Evolutionary conservation across 2,329 filamentous ascomycete species (phyloP), one percentile per base, ranked within the genome.

Genomic region (Neofusicoccum laricinum): DNA sequence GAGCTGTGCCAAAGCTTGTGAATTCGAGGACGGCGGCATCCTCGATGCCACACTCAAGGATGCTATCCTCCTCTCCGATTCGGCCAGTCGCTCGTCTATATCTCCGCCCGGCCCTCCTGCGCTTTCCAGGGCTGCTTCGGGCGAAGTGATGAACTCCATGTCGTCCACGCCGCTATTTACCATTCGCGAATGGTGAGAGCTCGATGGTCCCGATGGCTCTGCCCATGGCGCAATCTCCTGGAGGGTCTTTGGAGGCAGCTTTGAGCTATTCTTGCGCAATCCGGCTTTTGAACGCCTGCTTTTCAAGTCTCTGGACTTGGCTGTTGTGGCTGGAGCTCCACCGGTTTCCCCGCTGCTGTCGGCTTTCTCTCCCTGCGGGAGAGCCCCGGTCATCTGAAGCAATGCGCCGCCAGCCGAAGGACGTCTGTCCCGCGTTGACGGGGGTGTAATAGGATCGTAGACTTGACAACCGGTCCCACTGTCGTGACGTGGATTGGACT

Each of bases 201-300:
- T 14, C 15, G 55, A 36, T 4, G 40, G 46, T 17, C 3, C 40
- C 11, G 58, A 12, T 14, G 58, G 58, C 10, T 61, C 58, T n/a
- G 58, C 58, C 58, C 58, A 61, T n/a, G 58, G 58, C 4, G 58
- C 58, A 25, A 61, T 61, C 19, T 49, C 58, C 14, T 61, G 34
- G 32, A 38, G 15, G 0, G 40, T 21, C 10, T 21, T 46, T 15
- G 40, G 17, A 10, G 40, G 30, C n/a, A 36, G 2, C 10, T 59
- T 45, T 11, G 15, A 8, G 40, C 30, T 46, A 30, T 46, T 8
- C 11, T n/a, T 21, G 21, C 43, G 30, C 17, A 6, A 4, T 1
- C 3, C 11, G 4, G 41, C 4, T 21, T 46, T 45, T 5, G 30
- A 19, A 6, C 10, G 55, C 32, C 19, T 17, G 25, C 21, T 32